Percentiles rank a stretch among this genome's conserved stretches.
Conservation (phyloP, 148 eudicot genomes). For the Camellia japonica region DNA sequence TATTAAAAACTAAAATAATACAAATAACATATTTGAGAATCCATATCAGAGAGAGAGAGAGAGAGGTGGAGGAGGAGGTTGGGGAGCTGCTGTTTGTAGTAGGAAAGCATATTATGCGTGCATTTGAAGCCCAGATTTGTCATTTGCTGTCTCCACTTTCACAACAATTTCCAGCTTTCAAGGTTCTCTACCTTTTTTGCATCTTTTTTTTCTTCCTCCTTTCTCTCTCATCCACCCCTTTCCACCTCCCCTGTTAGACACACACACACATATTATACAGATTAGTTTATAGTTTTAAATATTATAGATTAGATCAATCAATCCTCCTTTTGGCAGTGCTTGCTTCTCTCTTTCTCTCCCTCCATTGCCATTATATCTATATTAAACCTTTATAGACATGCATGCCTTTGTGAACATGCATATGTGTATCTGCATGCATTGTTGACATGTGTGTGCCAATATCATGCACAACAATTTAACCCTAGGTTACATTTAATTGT, state of each 20-base stretch:
- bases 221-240: constrained; percentile 7
- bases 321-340: constrained; percentile 7
- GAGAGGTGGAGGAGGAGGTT: not conserved
- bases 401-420: too few relatives aligned
- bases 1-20: too few relatives aligned
- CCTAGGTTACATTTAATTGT: not conserved
- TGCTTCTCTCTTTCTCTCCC: not conserved
- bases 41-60: not conserved
- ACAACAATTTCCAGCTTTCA: not conserved
- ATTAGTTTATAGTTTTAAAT: not conserved
- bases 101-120: constrained; percentile 1
- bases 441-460: not conserved
- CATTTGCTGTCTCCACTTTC: not conserved
- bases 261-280: too few relatives aligned
- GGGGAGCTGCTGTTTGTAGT: not conserved
- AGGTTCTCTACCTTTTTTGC: not conserved
- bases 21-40: too few relatives aligned
- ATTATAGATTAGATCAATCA: not conserved
- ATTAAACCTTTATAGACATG: too few relatives aligned
- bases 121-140: not conserved
- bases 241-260: not conserved
- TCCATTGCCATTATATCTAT: not conserved
- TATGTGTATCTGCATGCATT: too few relatives aligned
- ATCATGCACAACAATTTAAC: not conserved
- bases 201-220: not conserved